Evolutionary conservation across 345 rosid genomes (phyloP), one percentile per base, ranked within the genome.

Genomic region (Lepidium didymum): DNA sequence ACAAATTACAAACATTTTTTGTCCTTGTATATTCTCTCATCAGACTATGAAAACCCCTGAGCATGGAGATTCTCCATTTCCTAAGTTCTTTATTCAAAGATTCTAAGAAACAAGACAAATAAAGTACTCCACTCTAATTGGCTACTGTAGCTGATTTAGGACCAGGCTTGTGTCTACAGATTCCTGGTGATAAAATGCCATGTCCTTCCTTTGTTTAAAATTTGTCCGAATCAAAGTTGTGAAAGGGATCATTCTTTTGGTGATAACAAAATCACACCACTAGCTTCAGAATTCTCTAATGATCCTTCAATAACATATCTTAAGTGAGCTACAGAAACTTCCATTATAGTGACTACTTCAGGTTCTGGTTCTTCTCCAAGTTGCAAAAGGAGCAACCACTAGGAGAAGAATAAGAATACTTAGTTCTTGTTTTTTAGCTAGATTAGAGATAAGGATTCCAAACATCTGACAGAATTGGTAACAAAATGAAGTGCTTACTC

Each of bases 321-420:
- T 34, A 43, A 21, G 4, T 59, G 23, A 58, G 19, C 72, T 58
- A 61, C 64, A 67, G 62, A 61, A 54, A 62, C 73, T 68, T 68
- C 73, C 69, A 75, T 45, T 75, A 61, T 62, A 36, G 64, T 53
- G 56, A 37, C 61, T 29, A 60, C 63, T 45, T 68, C 63, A 60
- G 60, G 69, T 67, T 67, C 64, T 33, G 58, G 68, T 67, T 46
- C 73, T 64, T 52, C 71, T 63, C 68, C 90, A 75, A 85, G 65
- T 81, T 82, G 80, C 60, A 52, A 57, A 63, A 65, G 68, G 53
- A 65, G 47, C 78, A 81, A 80, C 86, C 89, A 81, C 80, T 27
- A 10, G 68, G 8, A 59, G 46, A 75, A 42, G 80, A 79, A 73
- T 69, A 40, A 61, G 81, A 82, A 82, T 73, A 74, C 59, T 55